Conservation (phyloP, 257 asterid genomes). For the Parsonsia alboflavescens region DNA sequence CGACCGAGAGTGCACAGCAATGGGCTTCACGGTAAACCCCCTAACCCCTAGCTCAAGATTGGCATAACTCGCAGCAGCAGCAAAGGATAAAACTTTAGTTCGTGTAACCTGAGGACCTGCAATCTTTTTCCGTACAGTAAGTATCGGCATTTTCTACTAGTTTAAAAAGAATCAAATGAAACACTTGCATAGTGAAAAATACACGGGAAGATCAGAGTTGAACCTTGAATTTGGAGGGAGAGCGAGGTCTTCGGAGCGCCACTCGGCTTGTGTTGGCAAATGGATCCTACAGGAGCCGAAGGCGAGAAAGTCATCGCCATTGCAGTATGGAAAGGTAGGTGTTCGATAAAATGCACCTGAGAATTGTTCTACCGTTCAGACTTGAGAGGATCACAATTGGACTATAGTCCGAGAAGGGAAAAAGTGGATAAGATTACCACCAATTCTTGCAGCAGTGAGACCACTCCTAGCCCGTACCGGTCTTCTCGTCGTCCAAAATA, state of each 20-base stretch:
- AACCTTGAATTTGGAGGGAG: constrained; percentile 32
- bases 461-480: neutral
- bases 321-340: constrained; percentile 9
- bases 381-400: neutral
- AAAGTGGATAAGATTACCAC: neutral
- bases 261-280: constrained; percentile 36
- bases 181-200: neutral
- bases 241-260: constrained; percentile 36
- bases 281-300: constrained; percentile 48
- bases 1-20: constrained; percentile 27
- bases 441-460: neutral
- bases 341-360: constrained; percentile 14
- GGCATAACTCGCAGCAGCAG: constrained; percentile 63
- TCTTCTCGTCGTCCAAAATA: neutral
- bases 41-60: constrained; percentile 43
- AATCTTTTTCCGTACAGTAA: constrained; percentile 10
- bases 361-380: neutral
- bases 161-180: neutral
- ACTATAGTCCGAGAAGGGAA: neutral
- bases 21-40: constrained; percentile 36
- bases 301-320: constrained; percentile 65
- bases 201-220: neutral
- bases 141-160: neutral
- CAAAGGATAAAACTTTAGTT: constrained; percentile 37
- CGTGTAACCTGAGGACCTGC: constrained; percentile 37